phyloP scores from a whole-genome alignment of 352 stramenopile genomes.

The Globisporangium acanthophoron region DNA sequence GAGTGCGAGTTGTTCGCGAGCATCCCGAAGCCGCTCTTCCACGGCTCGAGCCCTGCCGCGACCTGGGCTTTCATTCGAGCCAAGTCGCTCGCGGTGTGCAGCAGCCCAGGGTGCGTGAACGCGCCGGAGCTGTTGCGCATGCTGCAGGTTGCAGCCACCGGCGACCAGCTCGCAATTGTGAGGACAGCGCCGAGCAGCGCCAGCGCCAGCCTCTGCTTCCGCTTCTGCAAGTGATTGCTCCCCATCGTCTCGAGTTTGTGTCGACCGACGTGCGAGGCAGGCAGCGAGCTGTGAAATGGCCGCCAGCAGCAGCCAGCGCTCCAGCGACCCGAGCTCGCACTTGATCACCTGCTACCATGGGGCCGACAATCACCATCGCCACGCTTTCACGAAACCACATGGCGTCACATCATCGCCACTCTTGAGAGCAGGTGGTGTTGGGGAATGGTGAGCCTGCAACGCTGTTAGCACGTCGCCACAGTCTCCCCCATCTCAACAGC shows the following conservation, averaged over 20 bases:
- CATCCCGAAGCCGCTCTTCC: slow-evolving; percentile 14
- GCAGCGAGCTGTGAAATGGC: not conserved
- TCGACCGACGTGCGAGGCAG: not conserved
- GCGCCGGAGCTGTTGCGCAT: slow-evolving; percentile 3
- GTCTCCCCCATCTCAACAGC: not conserved
- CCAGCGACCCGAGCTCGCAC: not conserved
- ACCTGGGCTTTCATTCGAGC: slow-evolving; percentile 14
- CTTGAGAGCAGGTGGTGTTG: no score
- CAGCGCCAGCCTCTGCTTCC: not conserved
- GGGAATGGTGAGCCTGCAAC: no score
- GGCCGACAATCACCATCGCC: no score
- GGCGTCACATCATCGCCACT: not conserved
- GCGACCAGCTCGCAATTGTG: not conserved
- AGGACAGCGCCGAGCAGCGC: not conserved
- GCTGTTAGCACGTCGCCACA: not conserved
- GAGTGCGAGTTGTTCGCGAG: slow-evolving; percentile 16
- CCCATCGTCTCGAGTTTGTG: not conserved
- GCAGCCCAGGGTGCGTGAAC: slow-evolving; percentile 14
- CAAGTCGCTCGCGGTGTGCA: slow-evolving; percentile 15
- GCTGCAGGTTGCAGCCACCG: slow-evolving; percentile 3
- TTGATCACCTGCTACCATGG: no score
- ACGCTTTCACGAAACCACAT: not conserved
- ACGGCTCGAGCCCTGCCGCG: slow-evolving; percentile 11
- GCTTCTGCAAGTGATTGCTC: not conserved
- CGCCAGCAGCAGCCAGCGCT: not conserved